phyloP scores from a whole-genome alignment of 2,329 filamentous ascomycete genomes.

The Grosmannia penicillata region DNA sequence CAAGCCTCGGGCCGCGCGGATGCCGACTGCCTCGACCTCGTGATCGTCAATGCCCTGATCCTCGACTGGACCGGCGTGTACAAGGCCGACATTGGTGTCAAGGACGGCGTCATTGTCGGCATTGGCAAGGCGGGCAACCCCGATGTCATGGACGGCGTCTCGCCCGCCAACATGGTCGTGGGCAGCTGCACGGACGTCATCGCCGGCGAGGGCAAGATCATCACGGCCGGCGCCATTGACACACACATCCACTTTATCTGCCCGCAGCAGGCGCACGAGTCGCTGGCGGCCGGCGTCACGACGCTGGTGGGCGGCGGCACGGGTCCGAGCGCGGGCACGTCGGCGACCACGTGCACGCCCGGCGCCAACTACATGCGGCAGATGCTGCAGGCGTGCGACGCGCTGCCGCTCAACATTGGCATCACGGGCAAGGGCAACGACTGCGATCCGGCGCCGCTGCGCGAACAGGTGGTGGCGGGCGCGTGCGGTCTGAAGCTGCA shows the following conservation, averaged over 20 bases:
- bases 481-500: constrained; percentile 87
- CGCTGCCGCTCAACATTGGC: constrained; percentile 71
- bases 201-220: constrained; percentile 76
- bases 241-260: constrained; percentile 91
- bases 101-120: constrained; percentile 68
- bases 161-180: constrained; percentile 55
- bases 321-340: constrained; percentile 80
- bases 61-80: constrained; percentile 87
- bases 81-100: constrained; percentile 93
- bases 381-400: constrained; percentile 81
- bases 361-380: constrained; percentile 67
- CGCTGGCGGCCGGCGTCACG: constrained; percentile 73
- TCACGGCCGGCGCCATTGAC: constrained; percentile 83
- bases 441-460: constrained; percentile 50
- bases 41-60: constrained; percentile 79
- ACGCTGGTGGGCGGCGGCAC: constrained; percentile 85
- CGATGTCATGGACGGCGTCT: constrained; percentile 88
- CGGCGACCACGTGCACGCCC: constrained; percentile 86
- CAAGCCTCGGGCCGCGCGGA: constrained; percentile 69
- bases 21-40: constrained; percentile 61
- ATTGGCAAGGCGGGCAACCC: constrained; percentile 95
- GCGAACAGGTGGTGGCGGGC: constrained; percentile 69
- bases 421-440: constrained; percentile 95
- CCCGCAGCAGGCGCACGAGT: constrained; percentile 76
- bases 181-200: constrained; percentile 86